Evolutionary conservation across 2,329 filamentous ascomycete species (phyloP).

Genomic region (Stachybotrys echinatus): DNA sequence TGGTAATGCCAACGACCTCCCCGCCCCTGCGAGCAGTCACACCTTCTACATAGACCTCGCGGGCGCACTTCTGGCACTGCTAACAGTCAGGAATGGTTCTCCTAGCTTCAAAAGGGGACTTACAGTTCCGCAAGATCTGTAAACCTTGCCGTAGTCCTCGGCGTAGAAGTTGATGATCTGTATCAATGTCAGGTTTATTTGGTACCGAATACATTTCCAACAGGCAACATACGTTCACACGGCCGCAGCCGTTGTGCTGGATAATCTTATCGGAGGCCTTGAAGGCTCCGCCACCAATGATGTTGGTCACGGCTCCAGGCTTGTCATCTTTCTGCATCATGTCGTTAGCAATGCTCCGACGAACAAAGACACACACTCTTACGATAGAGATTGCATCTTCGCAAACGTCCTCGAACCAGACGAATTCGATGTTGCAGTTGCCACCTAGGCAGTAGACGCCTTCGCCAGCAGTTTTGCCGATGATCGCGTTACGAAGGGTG

Average conservation of each 20-base stretch:
- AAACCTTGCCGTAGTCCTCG: conserved; percentile 11
- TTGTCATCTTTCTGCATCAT: conserved; percentile 12
- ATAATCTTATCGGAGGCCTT: conserved; percentile 31
- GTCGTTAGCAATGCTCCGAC: background rate
- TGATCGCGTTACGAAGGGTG: conserved; percentile 16
- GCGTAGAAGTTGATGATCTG: conserved; percentile 11
- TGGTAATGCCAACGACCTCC: background rate
- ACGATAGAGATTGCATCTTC: conserved; percentile 18
- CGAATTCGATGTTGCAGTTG: conserved; percentile 17
- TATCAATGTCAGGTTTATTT: background rate
- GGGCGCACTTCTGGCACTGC: background rate
- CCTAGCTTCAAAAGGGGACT: background rate
- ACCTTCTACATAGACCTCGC: background rate
- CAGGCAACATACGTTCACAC: conserved; percentile 12
- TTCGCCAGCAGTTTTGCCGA: conserved; percentile 16
- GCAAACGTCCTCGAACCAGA: conserved; percentile 20
- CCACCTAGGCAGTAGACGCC: conserved; percentile 21
- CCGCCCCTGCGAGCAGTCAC: background rate
- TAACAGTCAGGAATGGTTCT: background rate
- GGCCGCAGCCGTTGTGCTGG: conserved; percentile 32
- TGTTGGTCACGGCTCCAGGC: conserved; percentile 17
- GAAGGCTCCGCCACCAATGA: conserved; percentile 32
- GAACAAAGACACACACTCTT: background rate
- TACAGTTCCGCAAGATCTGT: conserved; percentile 9
- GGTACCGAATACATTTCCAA: background rate